Conservation (phyloP, 805 yeast species). For the Sugiyamaella marilandica region DNA sequence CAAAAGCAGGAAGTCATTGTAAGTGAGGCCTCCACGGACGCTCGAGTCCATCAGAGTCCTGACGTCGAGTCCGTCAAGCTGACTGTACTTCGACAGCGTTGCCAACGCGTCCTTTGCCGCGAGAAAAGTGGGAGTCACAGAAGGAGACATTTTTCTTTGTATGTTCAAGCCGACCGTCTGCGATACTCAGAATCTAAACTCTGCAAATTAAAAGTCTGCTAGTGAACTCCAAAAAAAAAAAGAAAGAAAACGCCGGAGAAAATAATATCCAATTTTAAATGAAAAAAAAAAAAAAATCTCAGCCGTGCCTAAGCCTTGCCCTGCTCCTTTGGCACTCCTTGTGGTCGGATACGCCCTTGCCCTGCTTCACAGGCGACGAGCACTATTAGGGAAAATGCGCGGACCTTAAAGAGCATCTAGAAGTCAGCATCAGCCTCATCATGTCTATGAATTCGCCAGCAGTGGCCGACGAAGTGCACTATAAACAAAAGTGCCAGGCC, state of each 20-base stretch:
- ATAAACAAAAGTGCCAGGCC: constrained; percentile 65
- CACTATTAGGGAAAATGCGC: no score
- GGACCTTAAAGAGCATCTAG: no score
- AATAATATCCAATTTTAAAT: neutral
- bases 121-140: neutral
- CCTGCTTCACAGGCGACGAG: no score
- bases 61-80: constrained; percentile 82
- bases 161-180: neutral
- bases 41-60: constrained; percentile 83
- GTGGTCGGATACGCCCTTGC: no score
- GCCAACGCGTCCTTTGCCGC: constrained; percentile 49
- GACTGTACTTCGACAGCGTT: constrained; percentile 57
- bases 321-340: no score
- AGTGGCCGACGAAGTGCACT: constrained; percentile 32
- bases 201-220: neutral
- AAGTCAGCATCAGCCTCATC: neutral
- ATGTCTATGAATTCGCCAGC: constrained; percentile 1
- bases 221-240: constrained; percentile 6
- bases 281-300: neutral
- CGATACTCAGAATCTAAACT: neutral
- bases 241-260: constrained; percentile 1
- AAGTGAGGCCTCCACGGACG: constrained; percentile 91
- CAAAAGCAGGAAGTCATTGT: constrained; percentile 90
- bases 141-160: neutral
- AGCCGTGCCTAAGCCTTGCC: neutral